Evolutionary conservation across 148 eudicot genomes (phyloP), one percentile per base, ranked within the genome.

Genomic region (Polygonum aviculare): DNA sequence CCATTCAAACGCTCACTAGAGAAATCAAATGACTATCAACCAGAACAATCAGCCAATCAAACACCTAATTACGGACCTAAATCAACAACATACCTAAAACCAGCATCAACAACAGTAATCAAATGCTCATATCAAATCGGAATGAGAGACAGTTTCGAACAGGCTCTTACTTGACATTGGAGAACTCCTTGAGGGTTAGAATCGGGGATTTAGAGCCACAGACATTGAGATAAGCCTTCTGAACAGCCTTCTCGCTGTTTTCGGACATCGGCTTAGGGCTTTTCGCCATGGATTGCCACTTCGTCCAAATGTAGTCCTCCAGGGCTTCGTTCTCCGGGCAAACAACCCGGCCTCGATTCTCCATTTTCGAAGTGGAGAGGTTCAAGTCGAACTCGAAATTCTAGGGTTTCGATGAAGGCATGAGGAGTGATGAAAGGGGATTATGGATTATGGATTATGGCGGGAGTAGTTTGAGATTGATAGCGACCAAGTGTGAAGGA

Each of bases 261-360:
- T 86, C 93, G 11, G 91, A 78, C 67, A 84, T 48, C 6, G 82
- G 84, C 77, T 84, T 83, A 22, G 87, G 83, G 15, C 76, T 78
- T 18, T 88, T 83, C 52, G 84, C 84, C 82, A 88, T 51, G 40
- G 84, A 87, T 45, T 76, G 82, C 83, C 89, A 78, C 83, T 88
- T 91, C 38, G 82, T 82, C 84, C 81, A 59, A 83, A 94, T 83
- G 80, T 81, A 83, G 40, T 82, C 91, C 69, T 80, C 86, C 59
- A 93, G 48, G 6, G 57, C 82, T 14, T 84, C 84, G 75, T 93
- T 93, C 54, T 90, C 98, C 12, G 86, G 79, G 33, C 97, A 90
- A 50, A 47, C 73, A 47, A 81, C 84, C 62, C 78, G 76, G 8
- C 52, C 52, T 8, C 52, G 52, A 38, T 45, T 22, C 52, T 72